Conservation (phyloP, 176 grass and related monocot species). For the Musa acuminata region DNA sequence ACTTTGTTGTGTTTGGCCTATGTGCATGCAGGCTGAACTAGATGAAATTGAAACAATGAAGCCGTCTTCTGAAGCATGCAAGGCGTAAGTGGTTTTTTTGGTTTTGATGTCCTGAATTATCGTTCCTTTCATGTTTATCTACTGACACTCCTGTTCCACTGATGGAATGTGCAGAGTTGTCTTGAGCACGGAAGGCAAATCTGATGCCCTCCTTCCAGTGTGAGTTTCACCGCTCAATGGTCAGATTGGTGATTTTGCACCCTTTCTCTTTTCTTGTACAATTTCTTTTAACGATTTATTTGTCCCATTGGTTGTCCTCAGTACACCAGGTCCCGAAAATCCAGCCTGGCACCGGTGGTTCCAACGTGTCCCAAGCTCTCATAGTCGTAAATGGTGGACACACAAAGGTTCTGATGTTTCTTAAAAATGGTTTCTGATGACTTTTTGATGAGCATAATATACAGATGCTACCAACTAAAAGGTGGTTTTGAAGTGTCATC, state of each 20-base stretch:
- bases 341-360: conserved; percentile 94
- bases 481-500: background rate
- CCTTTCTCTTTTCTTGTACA: background rate
- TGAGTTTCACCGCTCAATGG: conserved; percentile 27
- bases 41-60: conserved; percentile 73
- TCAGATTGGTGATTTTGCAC: background rate
- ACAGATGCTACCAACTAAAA: background rate
- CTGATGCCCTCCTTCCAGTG: conserved; percentile 83
- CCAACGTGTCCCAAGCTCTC: conserved; percentile 71
- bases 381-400: conserved; percentile 84
- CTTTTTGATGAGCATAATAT: background rate
- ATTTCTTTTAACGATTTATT: background rate
- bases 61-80: conserved; percentile 59
- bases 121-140: conserved; percentile 3
- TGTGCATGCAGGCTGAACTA: conserved; percentile 47
- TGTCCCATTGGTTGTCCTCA: conserved; percentile 22
- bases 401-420: conserved; percentile 65
- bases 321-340: conserved; percentile 72
- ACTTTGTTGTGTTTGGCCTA: background rate
- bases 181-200: conserved; percentile 59
- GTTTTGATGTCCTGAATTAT: background rate
- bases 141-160: conserved; percentile 1
- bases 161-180: conserved; percentile 43
- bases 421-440: conserved; percentile 19
- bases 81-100: conserved; percentile 50